phyloP scores from a whole-genome alignment of 148 eudicot species.

The Rhododendron ovatum region DNA sequence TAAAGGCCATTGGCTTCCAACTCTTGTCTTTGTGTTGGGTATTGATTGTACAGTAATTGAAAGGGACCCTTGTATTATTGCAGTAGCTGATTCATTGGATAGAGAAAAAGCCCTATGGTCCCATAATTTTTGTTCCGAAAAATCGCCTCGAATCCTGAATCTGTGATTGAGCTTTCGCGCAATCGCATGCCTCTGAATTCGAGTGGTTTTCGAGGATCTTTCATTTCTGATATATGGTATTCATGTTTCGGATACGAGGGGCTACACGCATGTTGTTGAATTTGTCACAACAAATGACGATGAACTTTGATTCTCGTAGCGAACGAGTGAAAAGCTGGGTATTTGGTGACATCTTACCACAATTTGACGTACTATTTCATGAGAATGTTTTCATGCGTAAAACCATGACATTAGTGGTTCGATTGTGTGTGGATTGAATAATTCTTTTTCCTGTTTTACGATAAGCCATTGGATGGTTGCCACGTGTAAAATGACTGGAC shows the following conservation, averaged over 20 bases:
- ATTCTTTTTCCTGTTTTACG: not conserved
- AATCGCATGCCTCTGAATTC: not conserved
- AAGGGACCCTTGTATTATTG: constrained; percentile 1
- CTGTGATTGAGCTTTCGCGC: not conserved
- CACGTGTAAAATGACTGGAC: not conserved
- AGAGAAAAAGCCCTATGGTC: not conserved
- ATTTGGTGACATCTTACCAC: not conserved
- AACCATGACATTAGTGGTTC: not conserved
- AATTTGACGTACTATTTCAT: not conserved
- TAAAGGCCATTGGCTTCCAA: not conserved
- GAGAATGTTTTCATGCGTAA: not conserved
- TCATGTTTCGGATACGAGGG: too few species aligned
- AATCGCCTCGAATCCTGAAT: not conserved
- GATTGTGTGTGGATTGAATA: not conserved
- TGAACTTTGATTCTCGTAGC: too few species aligned
- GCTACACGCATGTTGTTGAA: too few species aligned
- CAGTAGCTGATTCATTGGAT: not conserved
- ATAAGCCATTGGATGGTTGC: not conserved
- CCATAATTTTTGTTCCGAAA: not conserved
- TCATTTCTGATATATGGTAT: too few species aligned
- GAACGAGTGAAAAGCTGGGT: too few species aligned
- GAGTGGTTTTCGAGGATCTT: not conserved
- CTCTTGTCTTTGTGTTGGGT: not conserved
- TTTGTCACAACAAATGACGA: too few species aligned
- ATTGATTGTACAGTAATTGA: not conserved